A percentile compares a stretch with the other conserved stretches of the same genome.
phyloP scores from a whole-genome alignment of 2,329 filamentous ascomycete species.

The Huntiella savannae region DNA sequence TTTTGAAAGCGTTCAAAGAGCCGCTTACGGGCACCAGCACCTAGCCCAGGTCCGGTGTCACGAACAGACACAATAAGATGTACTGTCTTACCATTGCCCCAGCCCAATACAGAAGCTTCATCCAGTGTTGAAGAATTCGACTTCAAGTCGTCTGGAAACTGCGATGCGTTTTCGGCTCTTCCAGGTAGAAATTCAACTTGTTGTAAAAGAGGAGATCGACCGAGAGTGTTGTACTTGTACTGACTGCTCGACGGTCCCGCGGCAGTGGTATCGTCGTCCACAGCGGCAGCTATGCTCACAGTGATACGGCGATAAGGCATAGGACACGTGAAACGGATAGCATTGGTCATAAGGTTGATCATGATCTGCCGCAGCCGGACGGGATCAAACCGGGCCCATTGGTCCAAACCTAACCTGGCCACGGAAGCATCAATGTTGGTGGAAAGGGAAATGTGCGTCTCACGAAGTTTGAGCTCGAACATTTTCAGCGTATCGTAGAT shows the following conservation, averaged over 20 bases:
- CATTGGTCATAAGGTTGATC: slow-evolving; percentile 56
- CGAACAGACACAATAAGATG: slow-evolving; percentile 55
- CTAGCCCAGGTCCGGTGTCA: slow-evolving; percentile 51
- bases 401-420: slow-evolving; percentile 39
- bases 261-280: slow-evolving; percentile 27
- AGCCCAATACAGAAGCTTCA: slow-evolving; percentile 25
- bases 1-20: slow-evolving; percentile 52
- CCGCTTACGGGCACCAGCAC: slow-evolving; percentile 43
- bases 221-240: slow-evolving; percentile 39
- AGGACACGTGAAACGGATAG: slow-evolving; percentile 45
- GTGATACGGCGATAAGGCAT: slow-evolving; percentile 40
- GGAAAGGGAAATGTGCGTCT: slow-evolving; percentile 51
- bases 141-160: slow-evolving; percentile 6
- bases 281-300: slow-evolving; percentile 46
- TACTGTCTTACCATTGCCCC: slow-evolving; percentile 52
- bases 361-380: slow-evolving; percentile 55
- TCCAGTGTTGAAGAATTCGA: slow-evolving; percentile 29
- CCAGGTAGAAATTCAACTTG: slow-evolving; percentile 4
- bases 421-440: slow-evolving; percentile 52
- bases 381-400: slow-evolving; percentile 55
- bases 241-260: slow-evolving; percentile 43
- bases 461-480: slow-evolving; percentile 57
- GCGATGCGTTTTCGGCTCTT: slow-evolving; percentile 6
- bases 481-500: slow-evolving; percentile 55
- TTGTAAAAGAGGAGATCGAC: slow-evolving; percentile 12